These are phyloP conservation scores for Aspergillus carlsbadensis DNA, from an alignment of 495 filamentous ascomycete species.

Conservation along the genomic window DNA sequence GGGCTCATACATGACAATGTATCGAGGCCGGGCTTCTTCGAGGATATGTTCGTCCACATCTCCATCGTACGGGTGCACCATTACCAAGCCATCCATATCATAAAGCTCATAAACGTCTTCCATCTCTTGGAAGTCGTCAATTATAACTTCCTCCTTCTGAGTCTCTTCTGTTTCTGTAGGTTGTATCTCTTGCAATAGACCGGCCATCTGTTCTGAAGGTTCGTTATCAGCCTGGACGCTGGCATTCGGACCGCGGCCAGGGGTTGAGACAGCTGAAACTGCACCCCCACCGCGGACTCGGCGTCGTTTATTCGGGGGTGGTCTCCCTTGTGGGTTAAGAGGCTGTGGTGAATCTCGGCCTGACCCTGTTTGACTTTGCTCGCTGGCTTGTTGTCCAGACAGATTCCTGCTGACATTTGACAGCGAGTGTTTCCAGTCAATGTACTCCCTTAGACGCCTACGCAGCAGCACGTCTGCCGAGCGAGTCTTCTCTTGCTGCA, in stretches of 20 bases:
- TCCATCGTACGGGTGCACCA: conserved; percentile 90
- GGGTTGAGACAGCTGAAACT: conserved; percentile 47
- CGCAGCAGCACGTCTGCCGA: conserved; percentile 89
- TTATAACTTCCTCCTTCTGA: conserved; percentile 70
- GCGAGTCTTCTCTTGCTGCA: conserved; percentile 50
- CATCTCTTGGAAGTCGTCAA: conserved; percentile 85
- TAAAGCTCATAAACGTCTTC: conserved; percentile 91
- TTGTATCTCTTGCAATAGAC: conserved; percentile 63
- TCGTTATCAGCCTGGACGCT: conserved; percentile 79
- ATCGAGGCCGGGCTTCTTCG: conserved; percentile 87
- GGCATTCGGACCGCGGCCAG: conserved; percentile 60
- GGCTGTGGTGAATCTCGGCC: conserved; percentile 23
- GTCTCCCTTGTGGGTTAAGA: conserved; percentile 52
- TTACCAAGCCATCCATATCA: conserved; percentile 84
- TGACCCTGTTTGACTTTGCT: conserved; percentile 24
- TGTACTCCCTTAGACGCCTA: conserved; percentile 79
- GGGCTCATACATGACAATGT: conserved; percentile 98
- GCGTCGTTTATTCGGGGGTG: conserved; percentile 84
- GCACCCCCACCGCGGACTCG: conserved; percentile 80
- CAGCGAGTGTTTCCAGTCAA: conserved; percentile 90
- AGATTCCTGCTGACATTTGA: conserved; percentile 83
- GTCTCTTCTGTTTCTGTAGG: conserved; percentile 62
- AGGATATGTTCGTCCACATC: conserved; percentile 95
- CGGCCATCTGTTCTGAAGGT: conserved; percentile 69
- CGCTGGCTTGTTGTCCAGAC: conserved; percentile 35